Conservation (phyloP, 495 filamentous ascomycete species). For the Clavariopsis aquatica region DNA sequence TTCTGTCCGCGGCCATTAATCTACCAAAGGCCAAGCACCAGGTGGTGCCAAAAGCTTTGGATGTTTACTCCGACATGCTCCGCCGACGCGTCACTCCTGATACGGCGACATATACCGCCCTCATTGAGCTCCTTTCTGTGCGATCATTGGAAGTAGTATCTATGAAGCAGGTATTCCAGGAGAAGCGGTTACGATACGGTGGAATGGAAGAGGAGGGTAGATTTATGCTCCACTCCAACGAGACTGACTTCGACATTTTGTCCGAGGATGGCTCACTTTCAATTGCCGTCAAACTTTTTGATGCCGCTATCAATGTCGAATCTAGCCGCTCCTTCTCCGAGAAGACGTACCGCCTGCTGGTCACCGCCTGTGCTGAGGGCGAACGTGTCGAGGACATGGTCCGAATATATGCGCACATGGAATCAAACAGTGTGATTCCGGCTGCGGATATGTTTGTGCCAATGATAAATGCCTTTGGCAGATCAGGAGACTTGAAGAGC, state of each 20-base stretch:
- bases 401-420: conserved; percentile 85
- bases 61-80: conserved; percentile 96
- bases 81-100: conserved; percentile 78
- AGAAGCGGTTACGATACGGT: conserved; percentile 75
- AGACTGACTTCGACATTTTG: conserved; percentile 78
- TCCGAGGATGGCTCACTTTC: conserved; percentile 81
- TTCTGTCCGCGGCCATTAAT: conserved; percentile 78
- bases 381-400: conserved; percentile 84
- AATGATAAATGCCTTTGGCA: conserved; percentile 91
- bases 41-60: conserved; percentile 83
- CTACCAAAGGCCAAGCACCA: conserved; percentile 71
- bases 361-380: conserved; percentile 79
- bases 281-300: conserved; percentile 81
- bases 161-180: conserved; percentile 69
- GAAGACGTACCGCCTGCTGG: conserved; percentile 77
- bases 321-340: conserved; percentile 60
- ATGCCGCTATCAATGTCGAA: conserved; percentile 62
- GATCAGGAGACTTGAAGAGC: conserved; percentile 73
- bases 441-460: conserved; percentile 78
- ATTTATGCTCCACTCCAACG: conserved; percentile 86
- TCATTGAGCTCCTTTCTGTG: conserved; percentile 77
- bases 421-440: conserved; percentile 67
- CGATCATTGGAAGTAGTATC: conserved; percentile 72
- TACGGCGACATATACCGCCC: conserved; percentile 78
- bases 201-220: conserved; percentile 82